A percentile compares a stretch with the other conserved stretches of the same genome.
These are phyloP conservation scores for Chytridiales sp. DNA, from an alignment of 371 early-diverging fungal species.

Conservation along the genomic window DNA sequence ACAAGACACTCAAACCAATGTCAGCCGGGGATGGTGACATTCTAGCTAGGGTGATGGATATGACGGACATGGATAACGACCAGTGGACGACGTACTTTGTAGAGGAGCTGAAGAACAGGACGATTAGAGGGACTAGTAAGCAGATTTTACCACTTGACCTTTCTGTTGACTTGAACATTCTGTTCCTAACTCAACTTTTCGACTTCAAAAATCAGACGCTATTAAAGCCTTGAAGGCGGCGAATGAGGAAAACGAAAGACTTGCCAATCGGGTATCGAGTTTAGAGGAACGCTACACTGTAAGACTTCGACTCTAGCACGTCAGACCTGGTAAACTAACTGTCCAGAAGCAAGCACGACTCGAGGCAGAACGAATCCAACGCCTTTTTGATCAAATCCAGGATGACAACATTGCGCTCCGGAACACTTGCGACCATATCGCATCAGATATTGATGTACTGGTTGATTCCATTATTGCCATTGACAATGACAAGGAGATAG, in stretches of 20 bases:
- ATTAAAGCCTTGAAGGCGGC: conserved; percentile 23
- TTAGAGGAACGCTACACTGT: conserved; percentile 18
- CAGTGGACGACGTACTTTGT: conserved; percentile 34
- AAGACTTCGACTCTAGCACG: background rate
- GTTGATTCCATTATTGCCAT: too few species aligned
- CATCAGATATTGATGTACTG: too few species aligned
- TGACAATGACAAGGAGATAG: too few species aligned
- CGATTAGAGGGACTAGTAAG: conserved; percentile 38
- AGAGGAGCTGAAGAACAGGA: conserved; percentile 40
- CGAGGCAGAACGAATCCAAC: conserved; percentile 4
- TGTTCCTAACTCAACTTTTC: conserved; percentile 2
- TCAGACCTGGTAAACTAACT: background rate
- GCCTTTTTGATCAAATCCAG: conserved; percentile 7
- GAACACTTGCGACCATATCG: too few species aligned
- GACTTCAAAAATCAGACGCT: conserved; percentile 18
- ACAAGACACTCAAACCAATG: background rate
- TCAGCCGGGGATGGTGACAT: conserved; percentile 4
- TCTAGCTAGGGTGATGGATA: background rate
- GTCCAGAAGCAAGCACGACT: conserved; percentile 1
- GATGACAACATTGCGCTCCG: too few species aligned
- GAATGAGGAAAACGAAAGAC: conserved; percentile 8
- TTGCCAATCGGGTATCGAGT: conserved; percentile 3
- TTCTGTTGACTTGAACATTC: background rate
- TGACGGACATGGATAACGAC: conserved; percentile 33
- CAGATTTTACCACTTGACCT: too few species aligned